Base-by-base conservation (phyloP, 2,329 filamentous ascomycete species). In the Coniella lustricola region DNA sequence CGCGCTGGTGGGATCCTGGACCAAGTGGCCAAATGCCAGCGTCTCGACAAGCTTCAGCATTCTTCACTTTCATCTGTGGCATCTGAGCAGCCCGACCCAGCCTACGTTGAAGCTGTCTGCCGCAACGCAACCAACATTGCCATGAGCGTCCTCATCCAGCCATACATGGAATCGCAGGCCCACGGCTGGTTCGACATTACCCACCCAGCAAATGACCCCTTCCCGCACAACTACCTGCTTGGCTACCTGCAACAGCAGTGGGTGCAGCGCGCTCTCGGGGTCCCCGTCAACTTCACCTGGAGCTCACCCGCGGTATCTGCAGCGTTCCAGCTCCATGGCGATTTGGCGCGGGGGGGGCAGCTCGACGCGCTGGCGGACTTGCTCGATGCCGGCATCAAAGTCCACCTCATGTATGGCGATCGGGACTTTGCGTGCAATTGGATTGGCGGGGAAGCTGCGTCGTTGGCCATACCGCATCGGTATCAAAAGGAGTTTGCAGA, bases 401-500 rank as follows among this genome's bases (percentile, higher is more conserved):
- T 82, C 1, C 64, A 73, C 4, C 61, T 81, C 2, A 62, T 81
- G 14, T 79, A 78, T 52, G 76, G 76, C 9, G 77, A 82, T 54
- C 69, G 74, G 4, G 77, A 81, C 55, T 80, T 72, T 48, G 67
- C 70, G 7, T 75, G 73, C 56, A 76, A 73, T 50, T 61, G 59
- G 76, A 64, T 74, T 36, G 71, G 73, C 14, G 73, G 73, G 20
- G 73, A 79, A 52, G 59, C 64, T 9, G 67, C 73, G 17, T 71
- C 71, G 36, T 60, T 75, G 9, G 63, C 64, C 0, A 87, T 87
- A 60, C 67, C 72, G 3, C 62, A 69, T 2, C 75, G 81, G 1
- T 79, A 80, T 2, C 86, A 85, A 58, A 71, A 74, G 1, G 59
- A 62, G 14, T 88, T 88, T 62, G 67, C 70, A 2, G 58, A 65